Evolutionary conservation across 2,329 filamentous ascomycete genomes (phyloP), one percentile per base, ranked within the genome.

Genomic region (Clonostachys chloroleuca): DNA sequence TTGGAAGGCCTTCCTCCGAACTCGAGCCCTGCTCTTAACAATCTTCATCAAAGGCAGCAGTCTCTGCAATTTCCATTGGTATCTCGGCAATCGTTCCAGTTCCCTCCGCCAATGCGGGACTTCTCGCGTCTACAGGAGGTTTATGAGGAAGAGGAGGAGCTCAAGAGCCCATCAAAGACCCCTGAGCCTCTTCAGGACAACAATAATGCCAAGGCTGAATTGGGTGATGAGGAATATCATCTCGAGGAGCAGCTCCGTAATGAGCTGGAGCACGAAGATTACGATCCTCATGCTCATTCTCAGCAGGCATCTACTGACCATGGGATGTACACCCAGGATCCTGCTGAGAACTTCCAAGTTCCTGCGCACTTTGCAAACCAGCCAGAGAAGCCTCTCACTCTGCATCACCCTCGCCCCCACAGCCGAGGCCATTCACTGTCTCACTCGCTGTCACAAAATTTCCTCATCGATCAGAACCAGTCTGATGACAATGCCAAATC

Each of bases 181-280:
- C 74, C 78, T 0, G 77, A 83, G 55, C 70, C 75, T 10, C 75
- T 95, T 20, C 24, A 30, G 3, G 24, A 30, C 9, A 30, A 30
- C 2, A 6, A 30, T 30, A 10, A 30, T 30, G 3, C 24, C 9
- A 90, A 96, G 62, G 86, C 85, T 51, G 90, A 94, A 55, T 86
- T 95, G 47, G 86, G 94, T 44, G 87, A 92, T 59, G 86, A 88
- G 5, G 89, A 95, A 57, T 92, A 94, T 59, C 89, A 92, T 56
- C 67, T 94, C 51, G 88, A 92, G 60, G 83, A 91, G 60, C 84
- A 89, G 51, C 83, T 92, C 51, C 83, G 89, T 45, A 84, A 86
- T 46, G 86, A 92, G 58, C 73, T 92, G 43, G 86, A 92, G 50
- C 86, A 91, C 54, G 85, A 87, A 47, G 87, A 89, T 54, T 86